These are phyloP conservation scores for Penicillium sp. DNA, from an alignment of 2,329 filamentous ascomycete genomes.

Conservation along the genomic window DNA sequence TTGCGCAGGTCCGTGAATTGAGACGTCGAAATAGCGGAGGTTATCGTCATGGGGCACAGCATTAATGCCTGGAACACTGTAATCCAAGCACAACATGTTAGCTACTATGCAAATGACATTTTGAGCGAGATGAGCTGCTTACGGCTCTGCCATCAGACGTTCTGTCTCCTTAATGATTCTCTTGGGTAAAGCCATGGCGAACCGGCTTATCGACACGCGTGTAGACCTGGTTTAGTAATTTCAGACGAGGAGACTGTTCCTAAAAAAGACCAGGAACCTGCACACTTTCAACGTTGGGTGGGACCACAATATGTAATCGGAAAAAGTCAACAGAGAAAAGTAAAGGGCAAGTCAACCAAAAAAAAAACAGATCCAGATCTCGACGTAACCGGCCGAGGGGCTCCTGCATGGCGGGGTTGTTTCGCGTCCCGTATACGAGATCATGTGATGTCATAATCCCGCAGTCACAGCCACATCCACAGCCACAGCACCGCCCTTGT, in stretches of 20 bases:
- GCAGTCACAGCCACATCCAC: conserved; percentile 4
- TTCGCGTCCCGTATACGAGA: conserved; percentile 22
- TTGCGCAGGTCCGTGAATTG: conserved; percentile 86
- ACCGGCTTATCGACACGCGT: conserved; percentile 24
- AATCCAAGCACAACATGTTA: background rate
- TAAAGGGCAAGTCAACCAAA: conserved; percentile 2
- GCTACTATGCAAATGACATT: background rate
- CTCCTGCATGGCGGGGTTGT: conserved; percentile 19
- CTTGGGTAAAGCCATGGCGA: conserved; percentile 75
- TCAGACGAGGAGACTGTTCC: background rate
- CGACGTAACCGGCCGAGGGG: conserved; percentile 33
- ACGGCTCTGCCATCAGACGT: conserved; percentile 95
- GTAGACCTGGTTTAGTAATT: conserved; percentile 4
- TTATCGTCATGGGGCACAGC: conserved; percentile 96
- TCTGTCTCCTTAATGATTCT: conserved; percentile 98
- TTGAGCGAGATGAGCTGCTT: conserved; percentile 42
- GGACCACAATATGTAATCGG: background rate
- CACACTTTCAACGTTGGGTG: background rate
- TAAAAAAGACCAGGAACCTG: background rate
- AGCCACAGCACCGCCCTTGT: conserved; percentile 4
- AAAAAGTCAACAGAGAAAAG: background rate
- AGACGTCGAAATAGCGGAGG: conserved; percentile 95
- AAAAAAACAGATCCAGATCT: conserved; percentile 10
- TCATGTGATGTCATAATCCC: conserved; percentile 9
- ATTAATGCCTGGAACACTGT: conserved; percentile 90